Evolutionary conservation across 164 flowering plant genomes (phyloP).

Genomic region (Vitis labrusca): DNA sequence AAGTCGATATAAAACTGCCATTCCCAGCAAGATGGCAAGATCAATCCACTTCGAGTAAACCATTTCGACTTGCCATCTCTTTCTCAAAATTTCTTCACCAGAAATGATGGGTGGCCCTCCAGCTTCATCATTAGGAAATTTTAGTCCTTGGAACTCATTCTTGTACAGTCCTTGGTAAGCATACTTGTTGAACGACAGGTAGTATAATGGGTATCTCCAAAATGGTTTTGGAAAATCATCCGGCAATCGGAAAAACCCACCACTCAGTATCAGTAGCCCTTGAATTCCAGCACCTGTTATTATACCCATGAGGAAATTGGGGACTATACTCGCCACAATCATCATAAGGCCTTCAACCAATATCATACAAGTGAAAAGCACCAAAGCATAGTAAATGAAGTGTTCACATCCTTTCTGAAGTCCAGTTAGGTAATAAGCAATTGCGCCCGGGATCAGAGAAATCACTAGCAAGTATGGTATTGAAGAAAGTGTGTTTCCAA

Average conservation of each 20-base stretch:
- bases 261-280: slow-evolving; percentile 48
- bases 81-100: slow-evolving; percentile 18
- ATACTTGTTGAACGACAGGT: slow-evolving; percentile 32
- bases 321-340: slow-evolving; percentile 60
- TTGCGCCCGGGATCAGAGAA: slow-evolving; percentile 46
- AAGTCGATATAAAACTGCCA: slow-evolving; percentile 23
- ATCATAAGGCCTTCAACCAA: slow-evolving; percentile 70
- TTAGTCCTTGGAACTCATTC: slow-evolving; percentile 35
- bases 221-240: slow-evolving; percentile 52
- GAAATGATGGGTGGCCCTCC: slow-evolving; percentile 2
- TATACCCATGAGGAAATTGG: slow-evolving; percentile 62
- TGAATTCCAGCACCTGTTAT: slow-evolving; percentile 62
- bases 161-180: slow-evolving; percentile 38
- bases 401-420: slow-evolving; percentile 36
- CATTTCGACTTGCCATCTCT: slow-evolving; percentile 26
- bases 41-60: slow-evolving; percentile 35
- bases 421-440: slow-evolving; percentile 46
- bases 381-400: slow-evolving; percentile 36
- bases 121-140: slow-evolving; percentile 7
- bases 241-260: slow-evolving; percentile 56
- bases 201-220: slow-evolving; percentile 63
- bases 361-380: slow-evolving; percentile 35
- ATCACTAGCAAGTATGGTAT: slow-evolving; percentile 47
- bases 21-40: slow-evolving; percentile 23
- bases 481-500: slow-evolving; percentile 59